Evolutionary conservation across 306 rosid species (phyloP), one percentile per base, ranked within the genome.

Genomic region (Dalbergia cultrata): DNA sequence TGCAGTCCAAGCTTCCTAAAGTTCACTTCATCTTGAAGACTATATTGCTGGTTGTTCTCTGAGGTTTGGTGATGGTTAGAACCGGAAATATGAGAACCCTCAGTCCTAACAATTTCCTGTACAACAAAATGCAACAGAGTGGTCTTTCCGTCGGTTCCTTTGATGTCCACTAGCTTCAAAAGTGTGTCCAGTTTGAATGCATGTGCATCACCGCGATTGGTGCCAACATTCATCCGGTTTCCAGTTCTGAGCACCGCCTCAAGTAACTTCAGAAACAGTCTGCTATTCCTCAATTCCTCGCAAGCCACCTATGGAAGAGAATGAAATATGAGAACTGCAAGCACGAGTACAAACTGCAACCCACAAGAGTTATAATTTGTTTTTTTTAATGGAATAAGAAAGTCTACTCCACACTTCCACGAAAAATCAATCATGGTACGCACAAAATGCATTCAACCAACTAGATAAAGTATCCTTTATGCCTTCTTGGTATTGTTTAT

Each of bases 171-270:
- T 16, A 95, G 92, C 91, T 89, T 95, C 63, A 95, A 82, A 73
- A 95, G 98, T 8, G 97, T 90, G 81, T 95, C 98, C 34, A 95
- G 95, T 86, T 92, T 92, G 82, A 92, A 92, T 17, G 97, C 98
- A 10, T 87, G 97, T 9, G 98, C 97, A 74, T 92, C 97, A 9
- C 98, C 98, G 1, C 97, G 95, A 39, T 90, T 89, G 56, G 98
- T 95, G 79, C 98, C 98, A 67, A 92, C 88, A 69, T 94, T 94
- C 98, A 94, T 91, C 7, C 97, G 90, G 70, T 95, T 95, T 83
- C 98, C 98, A 10, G 98, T 91, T 82, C 86, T 95, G 56, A 95
- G 92, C 59, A 92, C 97, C 4, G 97, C 97, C 82, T 95, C 97
- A 17, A 95, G 97, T 82, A 92, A 93, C 85, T 95, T 95, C 79